Percentiles rank a stretch among this genome's conserved stretches.
phyloP scores from a whole-genome alignment of 225 moss, liverwort and hornwort genomes.

The Lunularia cruciata region DNA sequence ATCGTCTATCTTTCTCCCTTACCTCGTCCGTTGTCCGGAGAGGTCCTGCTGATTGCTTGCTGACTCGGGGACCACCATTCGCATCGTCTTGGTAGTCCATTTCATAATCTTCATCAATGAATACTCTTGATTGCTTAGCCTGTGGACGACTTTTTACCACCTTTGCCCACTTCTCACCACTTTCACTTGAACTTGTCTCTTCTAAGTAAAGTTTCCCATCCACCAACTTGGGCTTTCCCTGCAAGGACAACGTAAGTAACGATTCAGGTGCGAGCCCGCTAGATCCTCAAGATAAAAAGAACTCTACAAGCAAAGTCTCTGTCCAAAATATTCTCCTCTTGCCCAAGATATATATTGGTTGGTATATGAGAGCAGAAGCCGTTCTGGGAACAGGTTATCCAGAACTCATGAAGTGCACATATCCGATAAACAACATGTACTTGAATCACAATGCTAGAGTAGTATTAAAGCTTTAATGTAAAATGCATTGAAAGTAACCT shows the following conservation, averaged over 20 bases:
- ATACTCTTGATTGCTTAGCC: neutral
- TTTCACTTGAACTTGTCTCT: conserved; percentile 22
- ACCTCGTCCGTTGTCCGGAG: neutral
- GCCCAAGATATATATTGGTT: too few species aligned
- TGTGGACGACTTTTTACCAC: conserved; percentile 9
- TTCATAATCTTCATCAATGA: conserved; percentile 2
- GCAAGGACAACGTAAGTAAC: neutral
- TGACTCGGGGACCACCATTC: neutral
- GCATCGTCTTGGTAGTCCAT: conserved; percentile 5
- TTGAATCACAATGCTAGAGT: too few species aligned
- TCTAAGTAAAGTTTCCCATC: conserved; percentile 9
- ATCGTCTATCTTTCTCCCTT: neutral
- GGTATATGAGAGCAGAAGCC: too few species aligned
- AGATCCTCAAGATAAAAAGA: too few species aligned
- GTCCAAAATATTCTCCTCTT: too few species aligned
- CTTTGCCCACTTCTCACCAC: conserved; percentile 14
- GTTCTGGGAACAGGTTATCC: too few species aligned
- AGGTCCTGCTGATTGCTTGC: neutral
- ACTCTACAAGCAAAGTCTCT: too few species aligned
- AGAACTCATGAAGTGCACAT: too few species aligned
- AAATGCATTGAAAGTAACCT: too few species aligned
- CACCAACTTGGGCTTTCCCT: conserved; percentile 8
- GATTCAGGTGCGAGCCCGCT: too few species aligned
- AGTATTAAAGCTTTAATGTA: too few species aligned
- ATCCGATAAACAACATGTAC: too few species aligned